A percentile compares a stretch with the other conserved stretches of the same genome.
Evolutionary conservation across 139 green algal species (phyloP).

Genomic region (Zygnema circumcarinatum): DNA sequence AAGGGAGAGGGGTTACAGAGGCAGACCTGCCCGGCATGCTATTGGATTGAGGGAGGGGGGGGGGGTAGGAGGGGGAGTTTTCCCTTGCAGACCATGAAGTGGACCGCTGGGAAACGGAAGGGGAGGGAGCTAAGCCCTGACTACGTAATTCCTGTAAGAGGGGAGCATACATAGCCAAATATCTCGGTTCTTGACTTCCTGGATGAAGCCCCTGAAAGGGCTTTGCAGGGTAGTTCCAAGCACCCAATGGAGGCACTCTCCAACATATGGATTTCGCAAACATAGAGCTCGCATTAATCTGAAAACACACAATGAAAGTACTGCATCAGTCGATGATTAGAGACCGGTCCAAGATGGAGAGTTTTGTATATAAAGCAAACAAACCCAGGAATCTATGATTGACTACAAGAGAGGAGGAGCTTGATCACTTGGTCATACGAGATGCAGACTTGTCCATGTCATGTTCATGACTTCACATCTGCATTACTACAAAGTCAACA

Average conservation of each 20-base stretch:
- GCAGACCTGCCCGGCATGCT: neutral
- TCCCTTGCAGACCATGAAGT: neutral
- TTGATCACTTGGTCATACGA: too few species aligned
- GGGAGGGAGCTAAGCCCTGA: neutral
- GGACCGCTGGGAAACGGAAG: constrained; percentile 14
- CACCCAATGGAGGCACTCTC: constrained; percentile 24
- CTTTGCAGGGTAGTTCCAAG: constrained; percentile 25
- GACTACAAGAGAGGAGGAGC: too few species aligned
- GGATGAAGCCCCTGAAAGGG: constrained; percentile 48
- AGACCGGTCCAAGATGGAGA: neutral
- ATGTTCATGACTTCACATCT: too few species aligned
- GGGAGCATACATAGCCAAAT: constrained; percentile 20
- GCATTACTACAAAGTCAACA: too few species aligned
- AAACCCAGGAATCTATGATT: neutral
- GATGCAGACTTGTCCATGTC: too few species aligned
- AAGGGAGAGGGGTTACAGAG: neutral
- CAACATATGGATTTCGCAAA: constrained; percentile 45
- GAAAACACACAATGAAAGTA: neutral
- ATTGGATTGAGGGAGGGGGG: neutral
- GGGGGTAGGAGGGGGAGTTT: neutral
- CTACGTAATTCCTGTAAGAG: neutral
- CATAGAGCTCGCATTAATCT: constrained; percentile 45
- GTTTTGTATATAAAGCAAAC: neutral
- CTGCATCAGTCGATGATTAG: neutral
- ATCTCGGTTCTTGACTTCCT: constrained; percentile 32